Base-by-base conservation (phyloP, 2,329 filamentous ascomycete genomes). In the Exophiala sp. region DNA sequence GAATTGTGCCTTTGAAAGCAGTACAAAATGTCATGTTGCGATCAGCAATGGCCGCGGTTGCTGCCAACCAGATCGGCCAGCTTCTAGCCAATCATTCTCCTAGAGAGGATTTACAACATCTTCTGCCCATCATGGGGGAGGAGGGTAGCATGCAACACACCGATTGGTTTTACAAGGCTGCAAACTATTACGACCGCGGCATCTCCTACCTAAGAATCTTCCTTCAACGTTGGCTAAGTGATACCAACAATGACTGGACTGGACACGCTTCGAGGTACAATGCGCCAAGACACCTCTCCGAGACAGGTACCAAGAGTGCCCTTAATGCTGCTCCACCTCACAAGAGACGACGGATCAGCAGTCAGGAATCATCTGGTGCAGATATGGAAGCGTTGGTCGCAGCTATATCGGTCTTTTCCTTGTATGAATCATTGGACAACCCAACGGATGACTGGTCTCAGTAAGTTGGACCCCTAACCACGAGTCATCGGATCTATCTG, bases 371-470 rank as follows among this genome's bases (percentile, higher is more conserved):
- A 23, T 50, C 54, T 35, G 54, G 50, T 16, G 54, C 49, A 42
- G 73, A 73, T 55, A 70, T 74, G 2, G 80, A 83, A 56, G 80
- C 85, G 50, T 71, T 83, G 2, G 70, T 84, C 18, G 80, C 81
- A 7, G 80, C 82, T 1, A 81, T 81, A 1, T 80, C 81, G 0
- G 83, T 85, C 11, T 65, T 86, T 1, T 84, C 80, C 51, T 78
- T 82, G 0, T 85, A 84, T 60, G 82, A 85, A 55, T 80, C 84
- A 51, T 68, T 85, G n/a, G 80, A 84, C 62, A 78, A 79, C 1
- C 82, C 79, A 1, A 77, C 76, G 1, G 72, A 73, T 0, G 80
- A 81, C 16, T 85, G 81, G 81, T 74, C 76, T 24, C 72, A 58
- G 66, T 69, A 56, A 50, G 65, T 59, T 39, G n/a, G 7, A 10